These are phyloP conservation scores for Scutellaria barbata DNA, from an alignment of 257 asterid genomes.

Conservation along the genomic window DNA sequence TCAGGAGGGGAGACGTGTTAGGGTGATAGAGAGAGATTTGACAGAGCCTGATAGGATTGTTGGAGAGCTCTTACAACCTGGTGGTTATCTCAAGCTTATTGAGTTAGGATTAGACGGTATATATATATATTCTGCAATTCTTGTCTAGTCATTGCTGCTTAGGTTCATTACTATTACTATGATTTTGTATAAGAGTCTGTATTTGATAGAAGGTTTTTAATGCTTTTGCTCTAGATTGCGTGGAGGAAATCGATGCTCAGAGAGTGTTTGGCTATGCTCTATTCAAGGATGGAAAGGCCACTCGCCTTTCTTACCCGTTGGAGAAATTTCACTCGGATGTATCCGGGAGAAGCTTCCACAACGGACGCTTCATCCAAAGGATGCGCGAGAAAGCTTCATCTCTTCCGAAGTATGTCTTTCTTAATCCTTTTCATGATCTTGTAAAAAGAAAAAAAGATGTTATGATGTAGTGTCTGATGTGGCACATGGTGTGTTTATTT, in stretches of 20 bases:
- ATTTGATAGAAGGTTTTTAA: slow-evolving; percentile 12
- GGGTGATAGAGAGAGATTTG: slow-evolving; percentile 87
- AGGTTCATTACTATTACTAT: neutral
- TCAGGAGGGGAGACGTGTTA: slow-evolving; percentile 84
- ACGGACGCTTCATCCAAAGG: slow-evolving; percentile 87
- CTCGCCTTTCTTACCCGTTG: slow-evolving; percentile 79
- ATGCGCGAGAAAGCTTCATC: slow-evolving; percentile 92
- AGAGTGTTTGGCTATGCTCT: slow-evolving; percentile 89
- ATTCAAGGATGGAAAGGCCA: slow-evolving; percentile 88
- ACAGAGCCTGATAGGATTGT: slow-evolving; percentile 90
- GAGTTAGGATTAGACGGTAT: slow-evolving; percentile 86
- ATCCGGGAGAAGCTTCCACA: slow-evolving; percentile 93
- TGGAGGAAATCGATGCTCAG: slow-evolving; percentile 90
- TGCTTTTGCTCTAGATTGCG: slow-evolving; percentile 61
- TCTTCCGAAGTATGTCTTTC: slow-evolving; percentile 69
- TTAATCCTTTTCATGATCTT: neutral
- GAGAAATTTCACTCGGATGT: slow-evolving; percentile 83
- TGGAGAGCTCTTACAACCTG: slow-evolving; percentile 95
- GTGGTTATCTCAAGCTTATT: slow-evolving; percentile 85
- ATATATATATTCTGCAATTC: slow-evolving; percentile 14
- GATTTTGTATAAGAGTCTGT: slow-evolving; percentile 16
- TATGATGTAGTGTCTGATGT: neutral
- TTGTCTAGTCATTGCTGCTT: neutral
- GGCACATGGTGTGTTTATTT: slow-evolving; percentile 9
- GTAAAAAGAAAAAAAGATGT: neutral